Evolutionary conservation across 1,139 yeast species (phyloP).

Genomic region (Nakaseomyces delphensis): DNA sequence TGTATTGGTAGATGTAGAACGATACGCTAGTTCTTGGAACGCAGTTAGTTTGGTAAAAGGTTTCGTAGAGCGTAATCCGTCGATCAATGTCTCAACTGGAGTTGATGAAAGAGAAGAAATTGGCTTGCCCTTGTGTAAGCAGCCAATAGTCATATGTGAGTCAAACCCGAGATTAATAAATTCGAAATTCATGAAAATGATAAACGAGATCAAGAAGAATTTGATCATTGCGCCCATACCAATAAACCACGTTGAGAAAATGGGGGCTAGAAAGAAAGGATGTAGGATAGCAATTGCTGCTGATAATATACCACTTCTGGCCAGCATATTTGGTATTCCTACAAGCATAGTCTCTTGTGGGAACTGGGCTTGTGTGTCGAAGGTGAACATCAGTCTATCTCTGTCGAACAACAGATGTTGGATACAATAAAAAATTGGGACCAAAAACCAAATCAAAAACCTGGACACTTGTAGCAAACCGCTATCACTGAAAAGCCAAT

Average conservation of each 20-base stretch:
- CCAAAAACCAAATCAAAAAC: slow-evolving; percentile 26
- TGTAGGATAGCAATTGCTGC: slow-evolving; percentile 11
- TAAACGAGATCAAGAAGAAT: slow-evolving; percentile 11
- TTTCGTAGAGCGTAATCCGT: slow-evolving; percentile 54
- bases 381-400: slow-evolving; percentile 46
- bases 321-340: slow-evolving; percentile 15
- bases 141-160: slow-evolving; percentile 75
- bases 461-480: slow-evolving; percentile 19
- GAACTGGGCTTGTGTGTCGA: slow-evolving; percentile 34
- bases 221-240: slow-evolving; percentile 6
- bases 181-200: slow-evolving; percentile 36
- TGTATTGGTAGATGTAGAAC: slow-evolving; percentile 42
- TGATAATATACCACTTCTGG: slow-evolving; percentile 18
- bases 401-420: slow-evolving; percentile 52
- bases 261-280: slow-evolving; percentile 11
- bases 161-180: slow-evolving; percentile 52
- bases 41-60: slow-evolving; percentile 60
- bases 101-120: slow-evolving; percentile 61
- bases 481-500: slow-evolving; percentile 18
- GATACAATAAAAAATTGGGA: slow-evolving; percentile 43
- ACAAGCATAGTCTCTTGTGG: slow-evolving; percentile 32
- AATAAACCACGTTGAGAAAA: slow-evolving; percentile 1
- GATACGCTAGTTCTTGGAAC: slow-evolving; percentile 62
- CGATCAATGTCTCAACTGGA: slow-evolving; percentile 62
- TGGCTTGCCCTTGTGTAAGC: slow-evolving; percentile 64